Base-by-base conservation (phyloP, 148 eudicot species). In the Rhododendron griersonianum region DNA sequence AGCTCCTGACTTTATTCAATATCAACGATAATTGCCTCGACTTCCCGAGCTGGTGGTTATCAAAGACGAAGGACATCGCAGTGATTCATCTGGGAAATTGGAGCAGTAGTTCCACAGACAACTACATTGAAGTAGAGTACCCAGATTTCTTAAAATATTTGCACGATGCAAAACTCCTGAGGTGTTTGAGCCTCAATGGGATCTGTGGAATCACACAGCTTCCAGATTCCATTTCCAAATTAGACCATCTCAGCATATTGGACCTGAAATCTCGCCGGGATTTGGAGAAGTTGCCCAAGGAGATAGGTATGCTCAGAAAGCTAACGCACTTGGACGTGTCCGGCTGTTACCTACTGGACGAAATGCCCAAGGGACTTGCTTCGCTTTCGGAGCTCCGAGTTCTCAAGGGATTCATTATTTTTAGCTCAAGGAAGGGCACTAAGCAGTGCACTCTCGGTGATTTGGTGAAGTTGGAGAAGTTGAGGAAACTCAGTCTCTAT, bases 31-130 rank as follows among this genome's bases (percentile, higher is more conserved):
- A 16, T 35, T 74, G 41, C 78, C 78, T 74, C 23, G 78, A 74
- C 44, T 35, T 74, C 78, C 78, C 78, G 7, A 74, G 45, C 41
- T 0, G 8, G 7, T 74, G 78, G 19, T 33, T 74, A 4, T 74
- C 78, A 30, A 15, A 74, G 78, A 35, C 8, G 39, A 35, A 33
- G 44, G 11, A 30, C 39, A 33, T 74, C 78, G 1, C 8, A 13
- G 78, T 74, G 37, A 35, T 74, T 74, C 78, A 74, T 74, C 41
- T 74, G 44, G 78, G 78, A 74, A 74, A 74, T 15, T 74, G 78
- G 78, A 74, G 78, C 19, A 1, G 78, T 37, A 92, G 91, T 1
- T 74, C 78, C 78, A 37, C 8, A 74, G 45, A 74, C 23, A 35
- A 74, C 1, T 30, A 30, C 19, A 74, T 74, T 11, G 78, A 74